Percentiles rank a stretch among this genome's conserved stretches.
Conservation (phyloP, 176 grass and related monocot species). For the Carex myosuroides region DNA sequence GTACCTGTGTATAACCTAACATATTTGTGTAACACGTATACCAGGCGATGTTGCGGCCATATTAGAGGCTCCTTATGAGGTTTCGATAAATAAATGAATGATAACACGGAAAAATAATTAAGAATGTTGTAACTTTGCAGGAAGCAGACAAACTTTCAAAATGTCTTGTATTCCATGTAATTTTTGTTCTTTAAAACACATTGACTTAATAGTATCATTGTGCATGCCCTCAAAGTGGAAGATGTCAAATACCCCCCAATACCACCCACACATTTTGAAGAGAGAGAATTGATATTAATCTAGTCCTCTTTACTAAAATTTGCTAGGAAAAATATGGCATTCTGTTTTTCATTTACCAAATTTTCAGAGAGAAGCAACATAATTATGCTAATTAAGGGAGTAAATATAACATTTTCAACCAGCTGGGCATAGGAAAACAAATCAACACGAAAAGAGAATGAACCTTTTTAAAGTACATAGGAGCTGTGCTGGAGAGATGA, state of each 20-base stretch:
- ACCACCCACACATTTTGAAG: not conserved
- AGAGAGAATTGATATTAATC: not conserved
- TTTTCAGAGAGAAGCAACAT: not conserved
- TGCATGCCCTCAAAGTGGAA: not conserved
- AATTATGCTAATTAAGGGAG: too few species aligned
- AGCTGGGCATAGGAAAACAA: not conserved
- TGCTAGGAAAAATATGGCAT: not conserved
- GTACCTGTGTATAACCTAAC: not conserved
- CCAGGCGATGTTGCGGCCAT: not conserved
- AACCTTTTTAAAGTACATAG: slow-evolving; percentile 97
- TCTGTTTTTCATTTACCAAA: not conserved
- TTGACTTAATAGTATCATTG: not conserved
- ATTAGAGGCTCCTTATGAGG: not conserved
- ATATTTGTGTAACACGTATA: not conserved
- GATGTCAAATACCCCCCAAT: not conserved
- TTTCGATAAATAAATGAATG: not conserved
- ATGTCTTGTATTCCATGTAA: not conserved
- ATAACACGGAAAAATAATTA: not conserved
- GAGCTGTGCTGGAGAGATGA: slow-evolving; percentile 54
- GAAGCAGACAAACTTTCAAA: not conserved
- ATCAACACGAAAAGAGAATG: not conserved
- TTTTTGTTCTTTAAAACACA: not conserved
- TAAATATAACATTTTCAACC: not conserved
- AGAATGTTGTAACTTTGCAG: not conserved
- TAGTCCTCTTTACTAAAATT: not conserved